Evolutionary conservation across 768 basidiomycete species (phyloP), one percentile per base, ranked within the genome.

Genomic region (Kwoniella newhampshirensis): DNA sequence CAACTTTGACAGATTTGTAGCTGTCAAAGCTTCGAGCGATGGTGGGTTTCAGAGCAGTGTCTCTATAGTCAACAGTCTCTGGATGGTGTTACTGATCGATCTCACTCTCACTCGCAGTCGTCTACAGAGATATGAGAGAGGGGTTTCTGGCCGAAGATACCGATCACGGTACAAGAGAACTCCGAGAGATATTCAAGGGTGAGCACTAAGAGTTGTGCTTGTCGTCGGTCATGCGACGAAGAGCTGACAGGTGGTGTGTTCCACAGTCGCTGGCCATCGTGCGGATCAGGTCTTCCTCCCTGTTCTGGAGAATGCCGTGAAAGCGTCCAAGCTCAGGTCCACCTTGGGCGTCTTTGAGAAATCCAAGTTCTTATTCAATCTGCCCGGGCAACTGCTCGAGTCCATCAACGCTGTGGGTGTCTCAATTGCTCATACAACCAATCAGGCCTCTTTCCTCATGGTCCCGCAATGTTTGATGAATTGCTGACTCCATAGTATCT

Each of bases 281-380:
- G 93, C 94, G 11, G 86, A 98, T 63, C 90, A 93, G 68, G 90
- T 98, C 4, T 98, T 96, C 75, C 82, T 97, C 2, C 96, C 96
- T 1, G 89, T 97, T 26, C 81, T 99, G 39, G 94, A 98, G 74
- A 97, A 97, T 62, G 85, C 92, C 2, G 86, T 89, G 28, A 98
- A 97, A 72, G 91, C 94, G 13, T 86, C 91, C 70, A 90, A 92
- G 75, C 79, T 99, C 3, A 86, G 89, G 35, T 89, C 88, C 0
- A 97, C 96, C 0, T 83, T 98, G 5, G 87, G 90, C 30, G 90
- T 98, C 18, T 97, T 99, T 63, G 94, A 98, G 66, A 83, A 91
- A 40, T 93, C 90, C 48, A 94, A 93, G 68, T 99, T 97, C 82
- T 90, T 98, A 77, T 98, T 98, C 82, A 97, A 94, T 69, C 82